Evolutionary conservation across 257 asterid species (phyloP), one percentile per base, ranked within the genome.

Genomic region (Cinchona pubescens): DNA sequence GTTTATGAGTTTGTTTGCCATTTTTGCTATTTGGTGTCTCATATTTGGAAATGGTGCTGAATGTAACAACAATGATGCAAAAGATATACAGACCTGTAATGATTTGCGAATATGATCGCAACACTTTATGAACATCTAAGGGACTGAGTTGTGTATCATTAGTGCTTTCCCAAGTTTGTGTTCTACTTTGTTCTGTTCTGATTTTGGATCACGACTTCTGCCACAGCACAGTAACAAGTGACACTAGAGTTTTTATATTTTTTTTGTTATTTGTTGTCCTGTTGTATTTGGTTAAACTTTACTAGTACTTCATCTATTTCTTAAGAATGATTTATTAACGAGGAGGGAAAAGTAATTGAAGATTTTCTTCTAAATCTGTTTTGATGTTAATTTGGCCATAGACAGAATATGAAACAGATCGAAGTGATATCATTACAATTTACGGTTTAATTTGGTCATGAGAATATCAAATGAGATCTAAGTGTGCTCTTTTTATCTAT

Each of bases 21-120:
- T 29, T 61, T 1, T 29, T 7, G 16, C 18, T 55, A 4, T 38
- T 49, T 7, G 29, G 43, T n/a, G n/a, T 55, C 5, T 61, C 7
- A 21, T 66, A 14, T 19, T 48, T 9, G 55, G 67, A n/a, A 19
- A 69, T 40, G 70, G 40, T 60, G 23, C 32, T 30, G 35, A 73
- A n/a, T 75, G 65, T 35, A 64, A 42, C 72, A 76, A 51, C 75
- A 4, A 49, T 73, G 81, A 77, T 73, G 82, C n/a, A n/a, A n/a
- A n/a, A 81, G 75, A 62, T 68, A 59, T 77, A 66, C 83, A 76
- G 78, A 80, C 83, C 80, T 80, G 83, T 80, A 76, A 76, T 75
- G 83, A 63, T 78, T 67, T 73, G 51, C 71, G 55, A n/a, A 53
- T n/a, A 78, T 78, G 78, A 72, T 78, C 74, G 78, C 83, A 71